Evolutionary conservation across 768 basidiomycete genomes (phyloP).

Genomic region (Strobilomyces dryophilus): DNA sequence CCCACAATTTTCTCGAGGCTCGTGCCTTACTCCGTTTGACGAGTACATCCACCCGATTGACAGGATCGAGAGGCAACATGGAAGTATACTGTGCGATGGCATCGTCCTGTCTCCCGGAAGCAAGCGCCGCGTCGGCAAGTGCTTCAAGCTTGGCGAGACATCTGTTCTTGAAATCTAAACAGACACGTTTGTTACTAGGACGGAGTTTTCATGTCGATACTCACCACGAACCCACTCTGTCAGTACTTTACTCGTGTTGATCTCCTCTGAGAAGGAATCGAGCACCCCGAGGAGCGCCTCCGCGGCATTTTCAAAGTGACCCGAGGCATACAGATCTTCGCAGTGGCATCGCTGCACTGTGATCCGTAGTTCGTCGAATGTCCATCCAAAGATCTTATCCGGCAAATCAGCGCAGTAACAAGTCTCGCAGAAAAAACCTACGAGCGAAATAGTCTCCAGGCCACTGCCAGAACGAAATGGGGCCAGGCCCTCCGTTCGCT

Average conservation of each 20-base stretch:
- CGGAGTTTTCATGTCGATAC: neutral
- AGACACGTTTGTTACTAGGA: neutral
- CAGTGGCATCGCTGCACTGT: neutral
- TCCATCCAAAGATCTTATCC: too few relatives aligned
- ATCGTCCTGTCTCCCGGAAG: neutral
- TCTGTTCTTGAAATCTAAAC: neutral
- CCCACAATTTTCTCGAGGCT: neutral
- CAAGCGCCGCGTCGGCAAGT: neutral
- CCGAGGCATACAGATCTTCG: neutral
- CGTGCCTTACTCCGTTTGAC: neutral
- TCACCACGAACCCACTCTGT: neutral
- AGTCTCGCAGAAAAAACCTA: neutral
- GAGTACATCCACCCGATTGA: neutral
- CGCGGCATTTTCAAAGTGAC: too few relatives aligned
- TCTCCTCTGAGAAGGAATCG: neutral
- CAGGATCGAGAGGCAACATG: too few relatives aligned
- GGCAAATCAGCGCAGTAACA: too few relatives aligned
- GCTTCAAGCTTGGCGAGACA: neutral
- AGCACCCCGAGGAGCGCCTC: too few relatives aligned
- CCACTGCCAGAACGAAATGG: neutral
- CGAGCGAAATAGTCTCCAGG: neutral
- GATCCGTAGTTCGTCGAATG: neutral
- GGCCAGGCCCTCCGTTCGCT: neutral
- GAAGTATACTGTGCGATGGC: neutral
- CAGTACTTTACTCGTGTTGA: neutral